Percentiles rank a stretch among this genome's conserved stretches.
phyloP scores from a whole-genome alignment of 257 asterid genomes.

The Orobanche coerulescens region DNA sequence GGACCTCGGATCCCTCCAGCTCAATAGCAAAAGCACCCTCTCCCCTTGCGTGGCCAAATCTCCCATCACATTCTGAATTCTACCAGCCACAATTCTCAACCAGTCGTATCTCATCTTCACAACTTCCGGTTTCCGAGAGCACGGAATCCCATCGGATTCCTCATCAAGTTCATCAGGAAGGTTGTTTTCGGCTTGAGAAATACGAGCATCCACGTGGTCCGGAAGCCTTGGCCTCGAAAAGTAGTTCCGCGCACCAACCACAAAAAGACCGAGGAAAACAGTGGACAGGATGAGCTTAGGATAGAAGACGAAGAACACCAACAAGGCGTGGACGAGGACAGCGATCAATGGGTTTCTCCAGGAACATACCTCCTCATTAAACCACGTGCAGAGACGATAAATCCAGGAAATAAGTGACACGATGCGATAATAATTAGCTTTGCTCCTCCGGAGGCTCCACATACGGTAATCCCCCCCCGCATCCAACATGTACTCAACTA shows the following conservation, averaged over 20 bases:
- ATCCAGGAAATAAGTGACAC: slow-evolving; percentile 65
- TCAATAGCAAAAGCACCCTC: slow-evolving; percentile 57
- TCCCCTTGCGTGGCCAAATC: slow-evolving; percentile 91
- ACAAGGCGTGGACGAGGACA: slow-evolving; percentile 59
- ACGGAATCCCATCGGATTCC: slow-evolving; percentile 76
- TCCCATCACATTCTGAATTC: slow-evolving; percentile 69
- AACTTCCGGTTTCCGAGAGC: slow-evolving; percentile 41
- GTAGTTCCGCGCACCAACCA: slow-evolving; percentile 78
- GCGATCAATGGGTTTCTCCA: slow-evolving; percentile 82
- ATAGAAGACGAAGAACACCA: slow-evolving; percentile 68
- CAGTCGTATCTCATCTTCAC: slow-evolving; percentile 76
- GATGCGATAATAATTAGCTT: slow-evolving; percentile 74
- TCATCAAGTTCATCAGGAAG: slow-evolving; percentile 78
- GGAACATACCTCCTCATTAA: slow-evolving; percentile 53
- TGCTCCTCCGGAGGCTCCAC: slow-evolving; percentile 80
- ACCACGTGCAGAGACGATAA: slow-evolving; percentile 46
- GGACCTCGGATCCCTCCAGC: slow-evolving; percentile 91
- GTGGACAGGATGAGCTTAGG: slow-evolving; percentile 78
- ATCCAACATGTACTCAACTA: slow-evolving; percentile 80
- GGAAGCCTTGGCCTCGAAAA: slow-evolving; percentile 62
- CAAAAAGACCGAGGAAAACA: slow-evolving; percentile 67
- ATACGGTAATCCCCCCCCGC: slow-evolving; percentile 68
- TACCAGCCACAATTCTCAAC: slow-evolving; percentile 56
- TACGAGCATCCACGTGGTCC: slow-evolving; percentile 79
- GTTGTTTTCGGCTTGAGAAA: slow-evolving; percentile 65